Base-by-base conservation (phyloP, 371 early-diverging fungal genomes). In the Aphelidium insulamus region DNA sequence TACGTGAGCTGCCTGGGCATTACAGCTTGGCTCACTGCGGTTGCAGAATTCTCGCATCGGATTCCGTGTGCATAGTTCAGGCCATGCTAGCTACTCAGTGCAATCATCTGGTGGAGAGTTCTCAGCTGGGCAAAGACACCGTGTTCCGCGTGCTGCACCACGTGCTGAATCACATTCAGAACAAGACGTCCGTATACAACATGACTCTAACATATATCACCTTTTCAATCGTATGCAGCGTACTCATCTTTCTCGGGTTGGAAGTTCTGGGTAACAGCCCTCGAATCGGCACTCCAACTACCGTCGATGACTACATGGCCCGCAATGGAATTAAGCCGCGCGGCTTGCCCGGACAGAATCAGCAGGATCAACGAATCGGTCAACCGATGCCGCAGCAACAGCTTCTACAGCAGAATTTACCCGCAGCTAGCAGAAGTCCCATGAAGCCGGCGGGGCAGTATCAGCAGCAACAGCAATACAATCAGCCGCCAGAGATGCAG, bases 31-130 rank as follows among this genome's bases (percentile, higher is more conserved):
- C n/a, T n/a, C n/a, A n/a, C n/a, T n/a, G n/a, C n/a, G n/a, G n/a
- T n/a, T n/a, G n/a, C n/a, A n/a, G n/a, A n/a, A n/a, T 35, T 14
- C 10, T 35, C 12, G 6, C 28, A 6, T 28, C 36, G 18, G 36
- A 35, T 18, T 27, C 28, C 7, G 36, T 38, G 2, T 12, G 24
- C 25, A 17, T 17, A 10, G n/a, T 34, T 4, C 22, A 36, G 40
- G 55, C 51, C 18, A 72, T 80, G 70, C 55, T 80, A 28, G 59
- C 62, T 15, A 61, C 62, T 1, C 52, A 59, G 19, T 48, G 62
- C 32, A 63, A 68, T 31, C 39, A 23, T 2, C 25, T 61, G 14
- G 57, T 74, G 8, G 54, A 52, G 4, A 43, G 47, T 2, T 61
- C 51, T 5, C 40, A 43, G 2, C 37, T 80, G 19, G 39, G 40